Conservation (phyloP, 108 stramenopile species). For the Nitzschia putrida region DNA sequence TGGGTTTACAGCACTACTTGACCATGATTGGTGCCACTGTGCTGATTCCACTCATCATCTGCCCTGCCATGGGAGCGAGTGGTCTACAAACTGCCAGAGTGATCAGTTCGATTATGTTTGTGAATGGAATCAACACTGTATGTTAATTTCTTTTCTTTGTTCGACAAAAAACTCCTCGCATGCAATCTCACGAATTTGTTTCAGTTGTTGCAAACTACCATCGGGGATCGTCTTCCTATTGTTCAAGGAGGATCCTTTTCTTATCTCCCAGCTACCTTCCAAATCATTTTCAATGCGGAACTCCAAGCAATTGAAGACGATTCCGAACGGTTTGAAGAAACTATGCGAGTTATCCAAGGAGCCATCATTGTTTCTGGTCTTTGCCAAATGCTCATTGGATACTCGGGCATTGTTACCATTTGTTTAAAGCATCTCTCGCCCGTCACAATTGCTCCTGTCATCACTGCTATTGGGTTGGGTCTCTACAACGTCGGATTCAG, state of each 20-base stretch:
- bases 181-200: neutral
- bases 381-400: conserved; percentile 28
- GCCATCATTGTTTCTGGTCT: conserved; percentile 36
- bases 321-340: conserved; percentile 27
- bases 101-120: conserved; percentile 32
- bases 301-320: conserved; percentile 32
- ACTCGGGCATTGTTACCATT: conserved; percentile 28
- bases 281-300: conserved; percentile 30
- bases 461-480: conserved; percentile 40
- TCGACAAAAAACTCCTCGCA: neutral
- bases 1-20: conserved; percentile 37
- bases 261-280: conserved; percentile 31
- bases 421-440: conserved; percentile 29
- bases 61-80: conserved; percentile 39
- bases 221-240: conserved; percentile 45
- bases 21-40: conserved; percentile 39
- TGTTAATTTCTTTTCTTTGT: neutral
- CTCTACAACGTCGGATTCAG: conserved; percentile 30
- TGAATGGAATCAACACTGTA: conserved; percentile 35
- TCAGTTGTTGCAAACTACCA: conserved; percentile 34
- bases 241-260: conserved; percentile 36
- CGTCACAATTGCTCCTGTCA: conserved; percentile 41
- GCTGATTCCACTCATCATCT: conserved; percentile 29
- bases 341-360: conserved; percentile 38
- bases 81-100: conserved; percentile 36